These are phyloP conservation scores for Phialophora chinensis DNA, from an alignment of 2,329 filamentous ascomycete genomes.

Conservation along the genomic window DNA sequence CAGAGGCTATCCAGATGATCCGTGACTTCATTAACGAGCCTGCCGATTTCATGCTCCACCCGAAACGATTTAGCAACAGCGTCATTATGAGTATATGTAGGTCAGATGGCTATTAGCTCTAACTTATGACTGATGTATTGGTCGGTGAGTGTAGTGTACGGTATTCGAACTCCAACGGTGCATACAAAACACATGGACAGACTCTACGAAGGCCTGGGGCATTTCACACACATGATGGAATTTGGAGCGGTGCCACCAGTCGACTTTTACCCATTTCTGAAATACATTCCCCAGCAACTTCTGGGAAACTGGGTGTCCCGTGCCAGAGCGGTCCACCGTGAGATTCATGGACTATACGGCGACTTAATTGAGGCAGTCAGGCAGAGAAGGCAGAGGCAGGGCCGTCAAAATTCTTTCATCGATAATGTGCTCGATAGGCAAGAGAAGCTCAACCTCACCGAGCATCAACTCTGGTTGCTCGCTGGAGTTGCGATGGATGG, in stretches of 20 bases:
- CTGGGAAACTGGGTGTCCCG: constrained; percentile 50
- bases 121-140: not conserved
- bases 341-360: constrained; percentile 52
- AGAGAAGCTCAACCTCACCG: constrained; percentile 42
- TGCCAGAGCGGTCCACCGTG: constrained; percentile 46
- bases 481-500: constrained; percentile 43
- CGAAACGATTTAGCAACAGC: constrained; percentile 58
- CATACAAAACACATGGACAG: constrained; percentile 46
- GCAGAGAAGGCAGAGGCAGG: constrained; percentile 41
- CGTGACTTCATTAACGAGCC: constrained; percentile 52
- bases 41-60: constrained; percentile 54
- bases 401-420: constrained; percentile 45
- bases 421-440: constrained; percentile 50
- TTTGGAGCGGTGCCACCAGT: constrained; percentile 57
- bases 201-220: constrained; percentile 52
- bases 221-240: constrained; percentile 54
- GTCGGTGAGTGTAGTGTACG: constrained; percentile 42
- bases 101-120: constrained; percentile 34
- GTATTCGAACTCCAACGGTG: constrained; percentile 44
- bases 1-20: constrained; percentile 57
- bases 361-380: constrained; percentile 45
- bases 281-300: constrained; percentile 50
- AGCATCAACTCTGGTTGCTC: constrained; percentile 51
- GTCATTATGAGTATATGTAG: constrained; percentile 49
- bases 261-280: constrained; percentile 54